A percentile compares a stretch with the other conserved stretches of the same genome.
Conservation (phyloP, 495 filamentous ascomycete species). For the Talaromyces wortmannii region DNA sequence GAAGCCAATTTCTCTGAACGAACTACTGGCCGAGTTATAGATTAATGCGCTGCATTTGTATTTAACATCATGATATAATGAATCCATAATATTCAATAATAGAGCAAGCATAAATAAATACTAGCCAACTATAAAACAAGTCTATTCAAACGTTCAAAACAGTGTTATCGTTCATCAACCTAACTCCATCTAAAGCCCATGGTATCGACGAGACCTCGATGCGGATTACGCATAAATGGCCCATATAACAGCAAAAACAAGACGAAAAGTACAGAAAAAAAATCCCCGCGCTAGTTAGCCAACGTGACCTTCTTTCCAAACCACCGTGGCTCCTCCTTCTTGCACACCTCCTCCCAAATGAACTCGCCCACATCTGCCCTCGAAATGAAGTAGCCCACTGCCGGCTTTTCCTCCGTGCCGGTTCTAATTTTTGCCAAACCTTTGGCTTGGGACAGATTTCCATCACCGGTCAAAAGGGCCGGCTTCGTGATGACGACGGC, state of each 20-base stretch:
- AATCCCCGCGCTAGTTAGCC: conserved; percentile 18
- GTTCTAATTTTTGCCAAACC: conserved; percentile 17
- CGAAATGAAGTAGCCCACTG: conserved; percentile 31
- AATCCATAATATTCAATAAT: background rate
- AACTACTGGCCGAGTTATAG: conserved; percentile 56
- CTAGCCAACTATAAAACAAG: background rate
- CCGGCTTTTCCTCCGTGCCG: conserved; percentile 25
- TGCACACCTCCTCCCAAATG: conserved; percentile 26
- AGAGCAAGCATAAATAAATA: background rate
- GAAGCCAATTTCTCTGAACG: conserved; percentile 81
- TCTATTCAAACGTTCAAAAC: background rate
- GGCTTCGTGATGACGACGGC: conserved; percentile 26
- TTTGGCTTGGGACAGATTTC: conserved; percentile 5
- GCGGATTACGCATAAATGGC: background rate
- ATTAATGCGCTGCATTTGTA: background rate
- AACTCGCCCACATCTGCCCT: conserved; percentile 32
- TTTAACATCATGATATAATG: background rate
- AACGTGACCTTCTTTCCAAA: conserved; percentile 28
- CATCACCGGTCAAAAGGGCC: conserved; percentile 25
- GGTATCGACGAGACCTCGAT: background rate
- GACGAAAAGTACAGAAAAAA: conserved; percentile 11
- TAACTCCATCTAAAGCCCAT: too few relatives aligned
- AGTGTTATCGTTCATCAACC: too few relatives aligned
- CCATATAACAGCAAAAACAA: background rate
- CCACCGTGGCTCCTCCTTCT: conserved; percentile 24